Conservation (phyloP, 495 filamentous ascomycete species). For the Acidiella bohemica region DNA sequence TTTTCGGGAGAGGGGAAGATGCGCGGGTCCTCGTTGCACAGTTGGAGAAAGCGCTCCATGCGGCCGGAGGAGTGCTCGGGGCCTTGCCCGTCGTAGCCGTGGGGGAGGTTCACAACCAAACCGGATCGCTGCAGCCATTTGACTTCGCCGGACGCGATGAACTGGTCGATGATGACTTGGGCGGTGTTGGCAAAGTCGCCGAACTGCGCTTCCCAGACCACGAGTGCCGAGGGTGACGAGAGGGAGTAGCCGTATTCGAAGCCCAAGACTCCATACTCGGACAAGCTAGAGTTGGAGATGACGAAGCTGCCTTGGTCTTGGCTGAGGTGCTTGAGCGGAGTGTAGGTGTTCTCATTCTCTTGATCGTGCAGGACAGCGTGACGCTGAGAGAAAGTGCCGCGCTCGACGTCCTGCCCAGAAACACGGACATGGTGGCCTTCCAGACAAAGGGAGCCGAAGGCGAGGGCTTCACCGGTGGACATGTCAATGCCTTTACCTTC, state of each 20-base stretch:
- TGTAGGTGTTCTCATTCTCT: conserved; percentile 81
- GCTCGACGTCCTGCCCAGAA: conserved; percentile 96
- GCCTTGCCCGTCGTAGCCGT: conserved; percentile 96
- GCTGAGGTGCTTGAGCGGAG: conserved; percentile 76
- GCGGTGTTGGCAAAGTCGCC: conserved; percentile 99
- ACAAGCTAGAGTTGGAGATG: conserved; percentile 93
- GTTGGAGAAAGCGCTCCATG: conserved; percentile 93
- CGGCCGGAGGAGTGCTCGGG: conserved; percentile 96
- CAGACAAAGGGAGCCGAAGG: conserved; percentile 76
- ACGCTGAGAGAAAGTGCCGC: conserved; percentile 97
- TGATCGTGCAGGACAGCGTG: conserved; percentile 97
- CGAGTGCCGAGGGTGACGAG: conserved; percentile 87
- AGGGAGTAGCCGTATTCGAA: conserved; percentile 99
- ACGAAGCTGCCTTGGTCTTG: conserved; percentile 86
- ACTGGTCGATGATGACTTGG: conserved; percentile 97
- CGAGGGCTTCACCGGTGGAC: conserved; percentile 92
- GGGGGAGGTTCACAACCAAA: conserved; percentile 83
- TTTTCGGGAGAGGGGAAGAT: conserved; percentile 76
- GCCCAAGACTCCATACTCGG: conserved; percentile 87
- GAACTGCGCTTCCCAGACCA: conserved; percentile 99
- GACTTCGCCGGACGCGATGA: conserved; percentile 89
- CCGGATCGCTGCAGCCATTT: conserved; percentile 98
- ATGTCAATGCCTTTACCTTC: conserved; percentile 95
- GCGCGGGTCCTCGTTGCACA: conserved; percentile 95
- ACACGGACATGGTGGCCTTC: conserved; percentile 95